Evolutionary conservation across 208 protist species (phyloP).

Genomic region (Herpetomonas muscarum): DNA sequence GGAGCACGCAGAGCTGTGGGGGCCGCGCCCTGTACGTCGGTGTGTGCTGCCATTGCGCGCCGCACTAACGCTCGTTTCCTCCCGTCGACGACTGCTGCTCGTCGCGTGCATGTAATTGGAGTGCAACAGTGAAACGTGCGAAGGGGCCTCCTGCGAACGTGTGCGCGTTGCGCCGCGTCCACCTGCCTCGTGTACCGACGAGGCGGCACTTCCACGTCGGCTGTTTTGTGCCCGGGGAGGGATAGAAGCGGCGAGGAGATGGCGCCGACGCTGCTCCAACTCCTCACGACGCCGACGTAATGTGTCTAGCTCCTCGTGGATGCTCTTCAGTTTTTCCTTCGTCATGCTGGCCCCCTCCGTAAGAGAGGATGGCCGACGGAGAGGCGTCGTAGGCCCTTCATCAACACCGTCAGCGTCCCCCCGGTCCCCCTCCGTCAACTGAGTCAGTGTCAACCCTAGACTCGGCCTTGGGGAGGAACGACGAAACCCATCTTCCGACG

Average conservation of each 20-base stretch:
- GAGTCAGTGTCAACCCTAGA: no score
- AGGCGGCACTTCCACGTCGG: neutral
- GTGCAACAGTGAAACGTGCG: neutral
- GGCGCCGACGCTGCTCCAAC: slow-evolving; percentile 49
- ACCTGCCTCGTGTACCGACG: neutral
- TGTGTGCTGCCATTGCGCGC: no score
- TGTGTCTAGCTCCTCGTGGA: slow-evolving; percentile 52
- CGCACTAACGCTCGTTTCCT: no score
- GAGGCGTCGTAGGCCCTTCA: neutral
- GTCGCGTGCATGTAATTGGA: slow-evolving; percentile 1
- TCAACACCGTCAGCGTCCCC: neutral
- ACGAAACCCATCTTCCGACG: no score
- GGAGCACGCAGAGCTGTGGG: no score
- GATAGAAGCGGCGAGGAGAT: slow-evolving; percentile 26
- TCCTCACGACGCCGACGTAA: slow-evolving; percentile 39
- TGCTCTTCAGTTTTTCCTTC: slow-evolving; percentile 23
- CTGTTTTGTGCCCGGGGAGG: neutral
- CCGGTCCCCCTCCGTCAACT: no score
- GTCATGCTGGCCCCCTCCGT: neutral
- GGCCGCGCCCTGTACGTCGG: slow-evolving; percentile 2
- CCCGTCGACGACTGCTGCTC: neutral
- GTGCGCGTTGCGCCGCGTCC: no score
- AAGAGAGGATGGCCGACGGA: neutral
- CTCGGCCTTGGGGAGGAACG: no score
- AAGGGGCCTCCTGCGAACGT: neutral